Conservation (phyloP, 2,329 filamentous ascomycete species). For the Fusarium poae region DNA sequence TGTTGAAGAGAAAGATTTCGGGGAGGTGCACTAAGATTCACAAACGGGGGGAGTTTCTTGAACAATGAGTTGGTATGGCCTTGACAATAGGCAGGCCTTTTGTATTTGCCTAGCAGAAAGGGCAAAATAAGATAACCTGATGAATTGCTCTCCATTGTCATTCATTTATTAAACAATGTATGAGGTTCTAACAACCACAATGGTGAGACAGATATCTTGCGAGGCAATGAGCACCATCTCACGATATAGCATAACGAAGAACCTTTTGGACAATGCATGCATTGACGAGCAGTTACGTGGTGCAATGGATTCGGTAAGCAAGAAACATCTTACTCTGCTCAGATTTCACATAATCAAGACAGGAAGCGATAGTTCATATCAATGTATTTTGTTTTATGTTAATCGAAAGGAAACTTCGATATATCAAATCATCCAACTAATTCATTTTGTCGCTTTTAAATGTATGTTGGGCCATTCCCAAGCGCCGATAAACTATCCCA, state of each 20-base stretch:
- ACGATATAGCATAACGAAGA: not conserved
- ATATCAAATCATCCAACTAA: constrained; percentile 2
- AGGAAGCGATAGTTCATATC: not conserved
- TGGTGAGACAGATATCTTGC: not conserved
- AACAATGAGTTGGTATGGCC: not conserved
- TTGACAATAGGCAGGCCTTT: not conserved
- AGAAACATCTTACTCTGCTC: no score
- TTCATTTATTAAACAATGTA: no score
- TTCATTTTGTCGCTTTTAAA: not conserved
- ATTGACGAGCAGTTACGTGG: no score
- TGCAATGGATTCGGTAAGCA: no score
- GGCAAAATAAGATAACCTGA: not conserved
- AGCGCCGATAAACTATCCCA: constrained; percentile 18
- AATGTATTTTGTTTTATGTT: constrained; percentile 3
- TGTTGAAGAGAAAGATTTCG: not conserved
- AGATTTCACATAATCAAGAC: not conserved
- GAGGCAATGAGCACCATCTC: not conserved
- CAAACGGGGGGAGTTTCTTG: not conserved
- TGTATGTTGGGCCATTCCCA: constrained; percentile 12
- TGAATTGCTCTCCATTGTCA: no score
- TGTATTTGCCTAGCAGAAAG: not conserved
- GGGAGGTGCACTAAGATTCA: not conserved
- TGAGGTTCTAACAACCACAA: not conserved
- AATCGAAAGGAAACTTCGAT: constrained; percentile 5
- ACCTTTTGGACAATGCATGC: no score